Conservation (phyloP, 768 basidiomycete genomes). For the Psilocybe azurescens region DNA sequence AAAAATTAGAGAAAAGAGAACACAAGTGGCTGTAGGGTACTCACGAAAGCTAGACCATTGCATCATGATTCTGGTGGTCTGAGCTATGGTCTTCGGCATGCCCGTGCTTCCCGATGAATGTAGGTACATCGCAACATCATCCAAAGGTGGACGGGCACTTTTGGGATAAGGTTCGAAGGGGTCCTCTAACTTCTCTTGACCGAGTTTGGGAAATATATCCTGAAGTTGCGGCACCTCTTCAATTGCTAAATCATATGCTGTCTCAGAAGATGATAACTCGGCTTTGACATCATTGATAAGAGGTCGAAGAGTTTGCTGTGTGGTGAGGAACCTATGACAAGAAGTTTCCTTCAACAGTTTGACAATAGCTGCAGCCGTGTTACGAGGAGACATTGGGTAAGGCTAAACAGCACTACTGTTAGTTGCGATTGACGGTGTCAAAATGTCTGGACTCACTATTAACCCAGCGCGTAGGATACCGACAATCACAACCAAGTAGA, state of each 20-base stretch:
- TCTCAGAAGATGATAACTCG: slow-evolving; percentile 18
- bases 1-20: background rate
- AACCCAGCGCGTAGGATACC: slow-evolving; percentile 43
- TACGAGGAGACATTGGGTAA: slow-evolving; percentile 46
- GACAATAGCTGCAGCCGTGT: slow-evolving; percentile 38
- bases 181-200: slow-evolving; percentile 33
- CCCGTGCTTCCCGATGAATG: slow-evolving; percentile 59
- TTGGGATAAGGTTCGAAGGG: slow-evolving; percentile 34
- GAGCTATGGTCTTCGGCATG: slow-evolving; percentile 46
- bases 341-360: slow-evolving; percentile 40
- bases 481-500: slow-evolving; percentile 47
- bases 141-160: slow-evolving; percentile 15
- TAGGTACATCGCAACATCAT: slow-evolving; percentile 38
- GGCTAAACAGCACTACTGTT: slow-evolving; percentile 31
- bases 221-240: slow-evolving; percentile 38
- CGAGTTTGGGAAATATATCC: slow-evolving; percentile 45
- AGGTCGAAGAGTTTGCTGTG: slow-evolving; percentile 28
- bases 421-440: background rate
- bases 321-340: slow-evolving; percentile 43
- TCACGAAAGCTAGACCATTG: slow-evolving; percentile 42
- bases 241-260: slow-evolving; percentile 29
- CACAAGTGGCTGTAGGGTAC: slow-evolving; percentile 10
- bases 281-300: slow-evolving; percentile 35
- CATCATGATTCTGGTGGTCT: slow-evolving; percentile 32
- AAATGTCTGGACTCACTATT: slow-evolving; percentile 27